Conservation (phyloP, 805 yeast genomes). For the Pichia insulana region DNA sequence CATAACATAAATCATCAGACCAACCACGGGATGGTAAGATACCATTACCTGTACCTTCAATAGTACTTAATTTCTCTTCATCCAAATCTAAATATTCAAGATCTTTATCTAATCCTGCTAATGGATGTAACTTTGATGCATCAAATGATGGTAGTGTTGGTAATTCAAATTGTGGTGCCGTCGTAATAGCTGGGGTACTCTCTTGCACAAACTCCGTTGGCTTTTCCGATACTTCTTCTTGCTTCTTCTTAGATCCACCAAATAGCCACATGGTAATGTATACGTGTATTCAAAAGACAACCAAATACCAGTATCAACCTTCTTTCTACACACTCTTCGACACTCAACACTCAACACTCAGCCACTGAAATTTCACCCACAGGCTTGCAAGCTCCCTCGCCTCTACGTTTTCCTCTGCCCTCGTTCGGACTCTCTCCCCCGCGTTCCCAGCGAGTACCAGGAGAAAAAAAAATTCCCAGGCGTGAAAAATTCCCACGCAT, state of each 20-base stretch:
- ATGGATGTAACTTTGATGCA: conserved; percentile 71
- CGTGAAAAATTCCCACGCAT: too few relatives aligned
- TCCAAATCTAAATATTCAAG: conserved; percentile 87
- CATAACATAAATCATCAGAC: conserved; percentile 96
- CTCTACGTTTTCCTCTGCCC: too few relatives aligned
- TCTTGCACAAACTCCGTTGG: neutral
- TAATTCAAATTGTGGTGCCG: conserved; percentile 10
- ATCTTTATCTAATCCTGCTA: conserved; percentile 86
- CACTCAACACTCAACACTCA: too few relatives aligned
- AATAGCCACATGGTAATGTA: conserved; percentile 14
- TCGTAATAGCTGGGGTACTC: conserved; percentile 19
- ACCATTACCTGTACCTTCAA: conserved; percentile 79
- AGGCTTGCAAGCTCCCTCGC: too few relatives aligned
- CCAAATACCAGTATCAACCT: too few relatives aligned
- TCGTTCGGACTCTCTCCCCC: too few relatives aligned
- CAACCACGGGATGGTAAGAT: conserved; percentile 94
- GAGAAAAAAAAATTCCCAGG: too few relatives aligned
- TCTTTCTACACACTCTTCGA: too few relatives aligned
- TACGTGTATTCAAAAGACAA: neutral
- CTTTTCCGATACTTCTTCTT: conserved; percentile 1
- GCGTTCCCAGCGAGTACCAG: neutral
- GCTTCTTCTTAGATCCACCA: conserved; percentile 12
- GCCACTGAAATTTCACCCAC: neutral
- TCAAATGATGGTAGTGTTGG: conserved; percentile 38
- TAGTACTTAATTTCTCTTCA: conserved; percentile 62